phyloP scores from a whole-genome alignment of 768 basidiomycete species.

The Fomitopsis serialis region DNA sequence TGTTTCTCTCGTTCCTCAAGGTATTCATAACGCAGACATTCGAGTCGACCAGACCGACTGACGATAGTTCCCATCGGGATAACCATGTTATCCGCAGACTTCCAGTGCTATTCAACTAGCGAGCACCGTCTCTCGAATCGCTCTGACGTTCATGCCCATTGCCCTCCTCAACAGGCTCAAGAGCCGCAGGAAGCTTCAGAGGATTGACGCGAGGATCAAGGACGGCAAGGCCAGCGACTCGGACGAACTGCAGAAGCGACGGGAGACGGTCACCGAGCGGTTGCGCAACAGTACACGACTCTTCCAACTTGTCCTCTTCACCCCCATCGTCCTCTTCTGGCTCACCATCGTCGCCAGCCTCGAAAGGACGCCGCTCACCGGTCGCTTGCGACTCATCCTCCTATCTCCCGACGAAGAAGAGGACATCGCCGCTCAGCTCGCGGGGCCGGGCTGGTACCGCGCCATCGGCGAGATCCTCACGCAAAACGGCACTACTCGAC shows the following conservation, averaged over 20 bases:
- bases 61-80: slow-evolving; percentile 6
- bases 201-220: slow-evolving; percentile 37
- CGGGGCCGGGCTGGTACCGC: slow-evolving; percentile 82
- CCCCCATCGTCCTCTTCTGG: slow-evolving; percentile 61
- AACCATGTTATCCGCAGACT: slow-evolving; percentile 38
- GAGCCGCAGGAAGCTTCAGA: slow-evolving; percentile 44
- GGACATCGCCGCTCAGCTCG: slow-evolving; percentile 72
- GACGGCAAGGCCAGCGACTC: slow-evolving; percentile 34
- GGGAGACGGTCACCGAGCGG: slow-evolving; percentile 38
- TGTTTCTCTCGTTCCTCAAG: slow-evolving; percentile 65
- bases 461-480: slow-evolving; percentile 78
- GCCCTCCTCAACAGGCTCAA: slow-evolving; percentile 54
- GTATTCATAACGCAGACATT: slow-evolving; percentile 28
- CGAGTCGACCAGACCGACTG: neutral
- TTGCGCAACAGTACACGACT: slow-evolving; percentile 45
- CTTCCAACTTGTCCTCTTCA: slow-evolving; percentile 50
- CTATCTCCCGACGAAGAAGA: slow-evolving; percentile 93
- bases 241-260: slow-evolving; percentile 50
- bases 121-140: slow-evolving; percentile 64
- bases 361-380: slow-evolving; percentile 81
- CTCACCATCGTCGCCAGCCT: slow-evolving; percentile 65
- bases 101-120: slow-evolving; percentile 71
- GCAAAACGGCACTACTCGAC: slow-evolving; percentile 49
- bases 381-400: slow-evolving; percentile 80
- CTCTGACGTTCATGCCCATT: slow-evolving; percentile 70